phyloP scores from a whole-genome alignment of 2,329 filamentous ascomycete species.

The Scopulariopsis brevicaulis region DNA sequence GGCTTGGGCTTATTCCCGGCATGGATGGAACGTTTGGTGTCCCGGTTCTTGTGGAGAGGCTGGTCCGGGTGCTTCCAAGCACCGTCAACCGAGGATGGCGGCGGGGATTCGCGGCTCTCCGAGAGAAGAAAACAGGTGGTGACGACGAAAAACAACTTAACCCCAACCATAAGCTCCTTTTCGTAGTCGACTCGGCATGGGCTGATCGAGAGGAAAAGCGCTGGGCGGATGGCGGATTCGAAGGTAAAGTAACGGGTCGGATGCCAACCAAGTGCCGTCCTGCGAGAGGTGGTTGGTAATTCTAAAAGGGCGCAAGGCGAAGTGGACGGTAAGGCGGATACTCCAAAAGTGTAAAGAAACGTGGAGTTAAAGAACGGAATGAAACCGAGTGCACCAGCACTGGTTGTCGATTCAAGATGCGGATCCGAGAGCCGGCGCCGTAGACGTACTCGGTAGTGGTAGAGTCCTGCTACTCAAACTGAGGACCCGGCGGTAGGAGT shows the following conservation, averaged over 20 bases:
- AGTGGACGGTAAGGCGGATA: not conserved
- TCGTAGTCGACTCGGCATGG: not conserved
- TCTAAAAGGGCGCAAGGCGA: not conserved
- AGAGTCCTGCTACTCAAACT: not conserved
- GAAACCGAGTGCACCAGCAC: constrained; percentile 11
- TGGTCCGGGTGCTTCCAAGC: constrained; percentile 1
- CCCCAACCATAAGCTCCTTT: not conserved
- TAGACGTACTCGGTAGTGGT: not conserved
- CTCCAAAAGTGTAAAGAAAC: not conserved
- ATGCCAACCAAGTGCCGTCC: constrained; percentile 4
- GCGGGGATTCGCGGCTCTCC: not conserved
- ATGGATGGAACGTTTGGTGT: constrained; percentile 27
- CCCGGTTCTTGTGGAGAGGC: not conserved
- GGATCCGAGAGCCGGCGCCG: not conserved
- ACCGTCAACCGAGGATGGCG: not conserved
- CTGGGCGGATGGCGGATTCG: not conserved
- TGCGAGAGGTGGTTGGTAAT: constrained; percentile 3
- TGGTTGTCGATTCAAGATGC: not conserved
- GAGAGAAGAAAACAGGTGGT: not conserved
- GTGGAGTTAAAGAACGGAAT: constrained; percentile 6
- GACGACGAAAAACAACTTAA: not conserved
- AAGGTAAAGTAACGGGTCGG: not conserved
- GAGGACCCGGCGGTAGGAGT: not conserved
- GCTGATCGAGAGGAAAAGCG: not conserved
- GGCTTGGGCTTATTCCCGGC: constrained; percentile 35